phyloP scores from a whole-genome alignment of 768 basidiomycete species.

The Mrakia blollopis region DNA sequence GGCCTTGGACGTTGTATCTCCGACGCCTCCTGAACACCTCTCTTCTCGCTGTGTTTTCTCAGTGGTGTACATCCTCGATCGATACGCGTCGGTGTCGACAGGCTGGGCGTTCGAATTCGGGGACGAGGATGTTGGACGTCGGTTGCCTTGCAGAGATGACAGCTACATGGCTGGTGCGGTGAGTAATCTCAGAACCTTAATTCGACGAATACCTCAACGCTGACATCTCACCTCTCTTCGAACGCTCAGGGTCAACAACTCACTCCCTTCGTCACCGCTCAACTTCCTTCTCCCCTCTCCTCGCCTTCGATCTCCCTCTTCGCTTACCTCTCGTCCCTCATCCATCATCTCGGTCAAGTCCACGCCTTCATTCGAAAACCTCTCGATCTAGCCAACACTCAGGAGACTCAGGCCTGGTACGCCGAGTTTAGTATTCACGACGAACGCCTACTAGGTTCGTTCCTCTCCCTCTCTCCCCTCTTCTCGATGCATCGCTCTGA shows the following conservation, averaged over 20 bases:
- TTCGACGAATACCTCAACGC: too few species aligned
- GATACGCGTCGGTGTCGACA: slow-evolving; percentile 44
- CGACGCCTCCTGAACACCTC: too few species aligned
- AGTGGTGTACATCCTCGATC: slow-evolving; percentile 43
- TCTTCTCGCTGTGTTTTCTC: too few species aligned
- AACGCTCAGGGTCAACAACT: background rate
- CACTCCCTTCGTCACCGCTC: slow-evolving; percentile 8
- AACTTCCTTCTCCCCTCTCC: background rate
- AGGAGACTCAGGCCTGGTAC: slow-evolving; percentile 22
- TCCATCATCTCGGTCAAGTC: slow-evolving; percentile 21
- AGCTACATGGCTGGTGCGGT: slow-evolving; percentile 30
- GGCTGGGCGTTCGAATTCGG: slow-evolving; percentile 43
- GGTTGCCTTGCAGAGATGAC: slow-evolving; percentile 40
- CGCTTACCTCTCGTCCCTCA: slow-evolving; percentile 23
- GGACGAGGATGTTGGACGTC: slow-evolving; percentile 40
- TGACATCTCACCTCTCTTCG: background rate
- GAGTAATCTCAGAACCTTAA: background rate
- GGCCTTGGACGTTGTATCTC: too few species aligned
- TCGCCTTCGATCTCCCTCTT: slow-evolving; percentile 1
- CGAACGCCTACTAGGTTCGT: background rate
- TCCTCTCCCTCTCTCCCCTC: too few species aligned
- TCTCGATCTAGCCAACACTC: background rate
- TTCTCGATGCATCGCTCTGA: too few species aligned
- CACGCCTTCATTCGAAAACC: slow-evolving; percentile 29
- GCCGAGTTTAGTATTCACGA: background rate